Conservation (phyloP, 2,329 filamentous ascomycete species). For the Zasmidium citrigriseum region DNA sequence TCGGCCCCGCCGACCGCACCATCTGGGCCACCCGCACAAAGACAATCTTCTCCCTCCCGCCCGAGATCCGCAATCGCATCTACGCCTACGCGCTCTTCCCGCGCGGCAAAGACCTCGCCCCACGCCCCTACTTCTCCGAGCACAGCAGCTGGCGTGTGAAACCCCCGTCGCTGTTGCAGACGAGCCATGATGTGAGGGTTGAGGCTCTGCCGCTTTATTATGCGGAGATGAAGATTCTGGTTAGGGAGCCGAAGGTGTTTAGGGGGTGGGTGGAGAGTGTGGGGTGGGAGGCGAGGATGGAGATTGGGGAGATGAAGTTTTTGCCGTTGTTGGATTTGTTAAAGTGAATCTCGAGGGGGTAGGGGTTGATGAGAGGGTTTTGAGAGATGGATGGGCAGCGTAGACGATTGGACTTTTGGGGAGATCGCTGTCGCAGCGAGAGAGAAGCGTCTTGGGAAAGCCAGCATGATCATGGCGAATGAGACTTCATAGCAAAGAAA, state of each 20-base stretch:
- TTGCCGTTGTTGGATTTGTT: too few species aligned
- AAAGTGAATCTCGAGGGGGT: too few species aligned
- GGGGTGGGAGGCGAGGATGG: not conserved
- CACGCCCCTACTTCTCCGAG: not conserved
- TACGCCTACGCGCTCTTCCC: constrained; percentile 6
- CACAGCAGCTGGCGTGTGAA: not conserved
- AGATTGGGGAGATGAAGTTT: not conserved
- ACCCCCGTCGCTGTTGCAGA: not conserved
- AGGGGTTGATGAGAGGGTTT: too few species aligned
- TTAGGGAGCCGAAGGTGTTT: not conserved
- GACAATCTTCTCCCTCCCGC: not conserved
- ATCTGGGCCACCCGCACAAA: not conserved
- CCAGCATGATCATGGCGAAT: too few species aligned
- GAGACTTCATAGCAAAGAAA: too few species aligned
- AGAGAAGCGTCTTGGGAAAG: too few species aligned
- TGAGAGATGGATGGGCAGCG: too few species aligned
- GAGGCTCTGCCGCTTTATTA: constrained; percentile 8
- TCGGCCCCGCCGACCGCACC: too few species aligned
- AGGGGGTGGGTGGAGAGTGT: not conserved
- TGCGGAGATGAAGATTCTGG: not conserved
- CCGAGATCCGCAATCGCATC: constrained; percentile 6
- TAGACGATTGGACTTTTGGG: too few species aligned
- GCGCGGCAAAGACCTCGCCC: constrained; percentile 2
- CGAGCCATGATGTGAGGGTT: not conserved
- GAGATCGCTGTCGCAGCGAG: too few species aligned